Evolutionary conservation across 768 basidiomycete species (phyloP).

Genomic region (Phallus indusiatus): DNA sequence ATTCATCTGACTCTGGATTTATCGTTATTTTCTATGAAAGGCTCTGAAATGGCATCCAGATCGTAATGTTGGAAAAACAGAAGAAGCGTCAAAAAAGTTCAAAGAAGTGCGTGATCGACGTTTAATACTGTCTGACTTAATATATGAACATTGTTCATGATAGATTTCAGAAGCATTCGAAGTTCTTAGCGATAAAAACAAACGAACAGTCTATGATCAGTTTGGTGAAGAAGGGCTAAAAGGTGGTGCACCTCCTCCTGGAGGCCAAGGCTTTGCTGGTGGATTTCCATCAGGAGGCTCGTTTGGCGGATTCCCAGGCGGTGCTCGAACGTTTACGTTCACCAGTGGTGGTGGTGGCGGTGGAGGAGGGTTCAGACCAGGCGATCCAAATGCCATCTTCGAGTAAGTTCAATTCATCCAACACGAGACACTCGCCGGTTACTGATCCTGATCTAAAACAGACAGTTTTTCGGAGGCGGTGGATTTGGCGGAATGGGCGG

Average conservation of each 20-base stretch:
- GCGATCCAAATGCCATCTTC: slow-evolving; percentile 84
- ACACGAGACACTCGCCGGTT: not conserved
- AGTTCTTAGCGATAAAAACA: slow-evolving; percentile 81
- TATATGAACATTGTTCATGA: slow-evolving; percentile 4
- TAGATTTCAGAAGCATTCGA: slow-evolving; percentile 95
- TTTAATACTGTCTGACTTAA: not conserved
- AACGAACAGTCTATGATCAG: slow-evolving; percentile 82
- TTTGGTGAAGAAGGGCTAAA: slow-evolving; percentile 95
- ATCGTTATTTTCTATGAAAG: slow-evolving; percentile 22
- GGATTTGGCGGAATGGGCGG: slow-evolving; percentile 26
- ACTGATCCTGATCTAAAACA: slow-evolving; percentile 21
- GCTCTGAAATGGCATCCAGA: slow-evolving; percentile 96
- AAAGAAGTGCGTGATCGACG: slow-evolving; percentile 55
- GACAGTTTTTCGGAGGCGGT: slow-evolving; percentile 48
- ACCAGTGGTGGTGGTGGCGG: slow-evolving; percentile 36
- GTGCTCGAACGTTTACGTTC: slow-evolving; percentile 48
- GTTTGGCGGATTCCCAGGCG: slow-evolving; percentile 31
- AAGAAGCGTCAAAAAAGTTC: slow-evolving; percentile 81
- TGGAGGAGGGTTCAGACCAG: slow-evolving; percentile 54
- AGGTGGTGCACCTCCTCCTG: slow-evolving; percentile 45
- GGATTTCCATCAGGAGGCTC: slow-evolving; percentile 11
- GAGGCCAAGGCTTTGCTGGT: slow-evolving; percentile 31
- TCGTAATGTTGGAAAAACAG: slow-evolving; percentile 69
- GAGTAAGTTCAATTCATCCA: slow-evolving; percentile 45
- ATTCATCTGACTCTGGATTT: not conserved